Evolutionary conservation across 345 rosid species (phyloP), one percentile per base, ranked within the genome.

Genomic region (Salix udensis): DNA sequence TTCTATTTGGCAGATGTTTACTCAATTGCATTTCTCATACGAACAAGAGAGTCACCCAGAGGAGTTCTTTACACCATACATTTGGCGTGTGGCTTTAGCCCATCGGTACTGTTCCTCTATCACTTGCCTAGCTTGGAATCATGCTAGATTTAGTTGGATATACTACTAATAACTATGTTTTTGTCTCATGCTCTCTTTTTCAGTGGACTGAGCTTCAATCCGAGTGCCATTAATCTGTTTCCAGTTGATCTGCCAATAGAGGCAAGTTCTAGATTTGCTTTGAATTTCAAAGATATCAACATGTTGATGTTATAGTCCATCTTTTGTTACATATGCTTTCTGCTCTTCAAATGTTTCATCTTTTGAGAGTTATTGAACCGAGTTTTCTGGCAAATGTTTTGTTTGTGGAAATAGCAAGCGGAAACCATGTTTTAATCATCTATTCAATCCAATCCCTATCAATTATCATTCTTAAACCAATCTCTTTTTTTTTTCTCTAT

Each of bases 41-140:
- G 99, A 96, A 75, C 99, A 96, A 92, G 98, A 96, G 87, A 90
- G 96, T 79, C 94, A 96, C 79, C 94, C 99, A 0, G 97, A 96
- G 86, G 99, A 93, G 84, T 96, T 96, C 83, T 96, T 96, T 74
- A 90, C 91, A 66, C 99, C 99, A 71, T 96, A 93, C 50, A 85
- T 96, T 61, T 96, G 99, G 98, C 94, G 84, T 76, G 86, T 96
- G 48, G 90, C 89, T 53, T 76, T 93, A 39, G 85, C 94, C 52
- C 82, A 79, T 78, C 76, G 97, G 99, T 96, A 90, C 61, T 23
- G 18, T 52, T 23, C 75, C 8, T 73, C 31, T 31, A 6, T 21
- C 30, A 31, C 46, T 16, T 14, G 50, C 15, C 50, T 46, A 46
- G 50, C 50, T 13, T 0, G 1, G 50, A 46, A 46, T 12, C 48